phyloP scores from a whole-genome alignment of 192 early-diverging fungal genomes.

The Entrophospora sp. region DNA sequence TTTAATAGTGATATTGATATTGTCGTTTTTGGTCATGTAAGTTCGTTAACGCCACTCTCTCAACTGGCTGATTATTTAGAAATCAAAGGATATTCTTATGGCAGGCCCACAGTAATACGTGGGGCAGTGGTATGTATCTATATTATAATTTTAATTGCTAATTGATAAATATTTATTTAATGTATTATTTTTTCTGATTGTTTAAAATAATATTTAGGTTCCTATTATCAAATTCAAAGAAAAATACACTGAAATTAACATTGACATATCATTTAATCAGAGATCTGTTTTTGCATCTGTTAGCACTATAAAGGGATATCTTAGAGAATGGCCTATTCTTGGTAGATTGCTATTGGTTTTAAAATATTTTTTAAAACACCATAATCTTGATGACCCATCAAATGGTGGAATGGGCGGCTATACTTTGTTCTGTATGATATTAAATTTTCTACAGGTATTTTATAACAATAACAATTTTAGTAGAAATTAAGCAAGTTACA shows the following conservation, averaged over 20 bases:
- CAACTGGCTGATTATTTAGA: slow-evolving; percentile 40
- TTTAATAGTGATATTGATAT: slow-evolving; percentile 31
- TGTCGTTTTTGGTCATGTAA: slow-evolving; percentile 13
- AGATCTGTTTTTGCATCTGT: slow-evolving; percentile 56
- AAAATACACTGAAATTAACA: slow-evolving; percentile 51
- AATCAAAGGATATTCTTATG: slow-evolving; percentile 28
- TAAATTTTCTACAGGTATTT: slow-evolving; percentile 68
- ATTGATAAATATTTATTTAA: background rate
- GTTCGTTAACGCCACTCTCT: slow-evolving; percentile 23
- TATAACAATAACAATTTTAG: background rate
- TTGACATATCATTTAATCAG: slow-evolving; percentile 79
- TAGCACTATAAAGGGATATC: slow-evolving; percentile 42
- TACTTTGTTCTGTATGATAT: slow-evolving; percentile 61
- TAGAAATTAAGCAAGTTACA: background rate
- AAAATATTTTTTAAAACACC: slow-evolving; percentile 74
- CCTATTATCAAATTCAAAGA: slow-evolving; percentile 88
- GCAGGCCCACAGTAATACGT: slow-evolving; percentile 46
- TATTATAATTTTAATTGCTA: background rate
- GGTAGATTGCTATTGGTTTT: slow-evolving; percentile 65
- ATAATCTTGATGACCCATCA: slow-evolving; percentile 74
- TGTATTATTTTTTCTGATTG: background rate
- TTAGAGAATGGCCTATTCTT: slow-evolving; percentile 48
- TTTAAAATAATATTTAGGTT: slow-evolving; percentile 41
- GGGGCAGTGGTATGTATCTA: slow-evolving; percentile 46
- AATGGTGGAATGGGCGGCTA: slow-evolving; percentile 85